Conservation (phyloP, 257 asterid species). For the Solanum habrochaites region DNA sequence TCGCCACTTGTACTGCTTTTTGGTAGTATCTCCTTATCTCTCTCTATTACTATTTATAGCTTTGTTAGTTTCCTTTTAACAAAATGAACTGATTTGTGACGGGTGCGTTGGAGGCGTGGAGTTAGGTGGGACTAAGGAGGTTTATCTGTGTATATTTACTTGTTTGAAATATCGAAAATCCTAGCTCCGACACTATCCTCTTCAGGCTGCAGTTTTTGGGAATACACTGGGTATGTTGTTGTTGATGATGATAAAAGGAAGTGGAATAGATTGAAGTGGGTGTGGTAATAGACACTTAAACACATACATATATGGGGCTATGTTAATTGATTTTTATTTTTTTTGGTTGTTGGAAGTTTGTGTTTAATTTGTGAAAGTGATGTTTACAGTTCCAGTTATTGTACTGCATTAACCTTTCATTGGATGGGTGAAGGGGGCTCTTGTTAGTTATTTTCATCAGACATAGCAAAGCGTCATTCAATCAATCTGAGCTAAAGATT, state of each 20-base stretch:
- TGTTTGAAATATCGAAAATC: too few relatives aligned
- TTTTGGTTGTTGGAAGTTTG: background rate
- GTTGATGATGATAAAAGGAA: background rate
- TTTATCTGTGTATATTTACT: fast-evolving
- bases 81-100: background rate
- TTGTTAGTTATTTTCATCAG: background rate
- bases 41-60: background rate
- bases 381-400: background rate
- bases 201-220: background rate
- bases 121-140: background rate
- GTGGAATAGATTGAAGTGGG: background rate
- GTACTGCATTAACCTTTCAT: background rate
- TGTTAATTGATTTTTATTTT: background rate
- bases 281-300: background rate
- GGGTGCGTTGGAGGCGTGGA: background rate
- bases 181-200: background rate
- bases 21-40: slow-evolving; percentile 25
- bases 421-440: background rate
- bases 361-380: background rate
- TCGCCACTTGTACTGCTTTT: slow-evolving; percentile 68
- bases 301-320: background rate
- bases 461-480: background rate
- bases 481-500: background rate
- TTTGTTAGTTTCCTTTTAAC: background rate
- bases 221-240: background rate